Base-by-base conservation (phyloP, 768 basidiomycete genomes). In the Mycena galericulata region DNA sequence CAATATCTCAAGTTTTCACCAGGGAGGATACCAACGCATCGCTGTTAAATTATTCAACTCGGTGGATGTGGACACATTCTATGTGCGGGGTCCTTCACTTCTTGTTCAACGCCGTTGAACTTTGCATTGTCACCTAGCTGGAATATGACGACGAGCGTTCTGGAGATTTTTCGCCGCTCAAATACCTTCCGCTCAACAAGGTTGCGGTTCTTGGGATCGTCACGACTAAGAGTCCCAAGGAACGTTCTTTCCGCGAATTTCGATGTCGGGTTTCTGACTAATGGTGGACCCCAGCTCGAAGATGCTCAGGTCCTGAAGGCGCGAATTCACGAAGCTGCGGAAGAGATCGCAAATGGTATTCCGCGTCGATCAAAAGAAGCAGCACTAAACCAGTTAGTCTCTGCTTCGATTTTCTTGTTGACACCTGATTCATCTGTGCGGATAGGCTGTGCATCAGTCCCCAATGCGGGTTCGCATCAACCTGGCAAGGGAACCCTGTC, bases 91-190 rank as follows among this genome's bases (percentile, higher is more conserved):
- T 63, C 40, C 38, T 54, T 51, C 29, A 36, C 34, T 29, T 54
- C 38, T 40, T 22, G n/a, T 15, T 9, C 61, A 34, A 51, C 36
- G n/a, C 55, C 50, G 65, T 46, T 67, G 56, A 41, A 12, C 30
- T 53, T n/a, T 14, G n/a, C n/a, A n/a, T n/a, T n/a, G n/a, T 36
- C 47, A 55, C 79, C 75, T 69, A 86, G 89, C 82, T 91, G 41
- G 89, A 90, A 77, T 90, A 89, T 74, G 89, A 91, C 76, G 87
- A 85, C n/a, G 85, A 85, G 68, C 87, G 89, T 53, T 84, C 88
- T 2, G 90, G 90, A 29, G 84, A 87, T 65, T 90, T 90, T 70
- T 72, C 80, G 64, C 87, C 89, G n/a, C 82, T 90, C 20, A 85
- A 80, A 74, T 74, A 81, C 68, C 79, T 90, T 14, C 89, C 89